phyloP scores from a whole-genome alignment of 768 basidiomycete species.

The Leccinum imitatum region DNA sequence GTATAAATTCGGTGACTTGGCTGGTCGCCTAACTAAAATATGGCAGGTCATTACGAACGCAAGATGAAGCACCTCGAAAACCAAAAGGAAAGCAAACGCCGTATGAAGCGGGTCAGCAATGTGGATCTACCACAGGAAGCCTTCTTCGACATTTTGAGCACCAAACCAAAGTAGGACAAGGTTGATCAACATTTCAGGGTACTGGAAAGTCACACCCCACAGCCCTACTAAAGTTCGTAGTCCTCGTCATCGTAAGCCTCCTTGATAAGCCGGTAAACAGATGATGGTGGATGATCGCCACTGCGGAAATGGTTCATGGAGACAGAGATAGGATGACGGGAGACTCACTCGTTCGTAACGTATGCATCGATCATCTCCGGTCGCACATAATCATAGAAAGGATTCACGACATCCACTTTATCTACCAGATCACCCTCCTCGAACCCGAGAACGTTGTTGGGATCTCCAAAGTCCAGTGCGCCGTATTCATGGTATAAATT shows the following conservation, averaged over 20 bases:
- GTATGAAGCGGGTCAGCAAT: conserved; percentile 84
- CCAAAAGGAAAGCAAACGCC: conserved; percentile 91
- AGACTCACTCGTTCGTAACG: conserved; percentile 93
- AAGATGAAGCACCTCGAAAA: conserved; percentile 86
- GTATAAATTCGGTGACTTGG: conserved; percentile 31
- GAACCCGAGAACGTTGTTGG: conserved; percentile 66
- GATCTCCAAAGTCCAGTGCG: conserved; percentile 76
- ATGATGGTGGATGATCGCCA: conserved; percentile 94
- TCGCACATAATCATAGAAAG: conserved; percentile 94
- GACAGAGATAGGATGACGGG: conserved; percentile 8
- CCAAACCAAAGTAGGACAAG: conserved; percentile 38
- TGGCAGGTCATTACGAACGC: conserved; percentile 81
- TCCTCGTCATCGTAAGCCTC: conserved; percentile 97
- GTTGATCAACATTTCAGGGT: background rate
- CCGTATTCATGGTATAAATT: conserved; percentile 85
- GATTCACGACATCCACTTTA: conserved; percentile 90
- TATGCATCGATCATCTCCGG: conserved; percentile 92
- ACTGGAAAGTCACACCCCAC: background rate
- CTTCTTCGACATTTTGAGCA: conserved; percentile 86
- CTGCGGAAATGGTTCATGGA: conserved; percentile 40
- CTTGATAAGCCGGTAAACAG: conserved; percentile 88
- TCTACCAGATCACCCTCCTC: conserved; percentile 79
- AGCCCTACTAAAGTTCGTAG: conserved; percentile 52
- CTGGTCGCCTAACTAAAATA: background rate
- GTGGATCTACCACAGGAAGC: conserved; percentile 95